Evolutionary conservation across 305 asterid genomes (phyloP).

Genomic region (Solanum hybrid): DNA sequence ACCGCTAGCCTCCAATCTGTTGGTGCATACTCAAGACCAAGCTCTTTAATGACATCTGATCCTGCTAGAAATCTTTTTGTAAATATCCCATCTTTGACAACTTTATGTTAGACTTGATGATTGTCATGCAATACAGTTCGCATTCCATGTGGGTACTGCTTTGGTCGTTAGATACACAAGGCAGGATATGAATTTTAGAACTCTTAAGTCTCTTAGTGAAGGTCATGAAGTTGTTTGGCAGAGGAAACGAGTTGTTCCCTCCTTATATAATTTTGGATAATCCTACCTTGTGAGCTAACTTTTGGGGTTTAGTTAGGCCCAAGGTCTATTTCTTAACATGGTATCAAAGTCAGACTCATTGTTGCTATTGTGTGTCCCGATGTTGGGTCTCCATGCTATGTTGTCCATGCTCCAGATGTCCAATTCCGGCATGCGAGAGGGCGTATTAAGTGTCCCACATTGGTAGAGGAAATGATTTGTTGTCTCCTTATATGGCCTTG

Average conservation of each 20-base stretch:
- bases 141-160: neutral
- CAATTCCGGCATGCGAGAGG: neutral
- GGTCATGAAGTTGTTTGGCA: neutral
- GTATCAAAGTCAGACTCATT: neutral
- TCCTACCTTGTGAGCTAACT: neutral
- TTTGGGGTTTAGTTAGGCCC: neutral
- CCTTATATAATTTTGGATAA: neutral
- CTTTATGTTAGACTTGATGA: neutral
- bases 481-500: neutral
- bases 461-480: neutral
- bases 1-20: conserved; percentile 63
- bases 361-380: neutral
- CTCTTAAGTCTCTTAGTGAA: neutral
- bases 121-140: neutral
- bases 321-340: neutral
- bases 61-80: conserved; percentile 83
- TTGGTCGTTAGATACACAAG: neutral
- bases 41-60: conserved; percentile 39
- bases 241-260: neutral
- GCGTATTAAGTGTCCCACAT: neutral
- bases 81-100: conserved; percentile 18
- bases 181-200: neutral
- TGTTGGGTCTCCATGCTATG: neutral
- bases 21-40: conserved; percentile 58
- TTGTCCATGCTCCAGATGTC: neutral